These are phyloP conservation scores for Skeletonema grethae DNA, from an alignment of 108 stramenopile species.

Conservation along the genomic window DNA sequence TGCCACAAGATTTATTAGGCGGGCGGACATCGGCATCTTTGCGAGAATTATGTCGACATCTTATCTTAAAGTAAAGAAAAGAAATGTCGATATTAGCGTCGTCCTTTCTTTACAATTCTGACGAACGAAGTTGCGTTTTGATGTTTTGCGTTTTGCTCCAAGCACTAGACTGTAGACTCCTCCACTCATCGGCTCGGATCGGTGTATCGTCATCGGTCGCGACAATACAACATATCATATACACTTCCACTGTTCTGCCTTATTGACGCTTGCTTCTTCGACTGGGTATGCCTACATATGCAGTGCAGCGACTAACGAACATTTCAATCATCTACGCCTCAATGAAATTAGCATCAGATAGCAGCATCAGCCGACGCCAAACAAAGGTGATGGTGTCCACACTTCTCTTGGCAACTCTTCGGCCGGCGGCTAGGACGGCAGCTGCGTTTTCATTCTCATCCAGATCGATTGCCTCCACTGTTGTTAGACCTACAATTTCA, in stretches of 20 bases:
- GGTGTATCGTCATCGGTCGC: no score
- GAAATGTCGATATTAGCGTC: neutral
- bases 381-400: conserved; percentile 7
- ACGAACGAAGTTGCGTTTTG: neutral
- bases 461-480: neutral
- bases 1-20: no score
- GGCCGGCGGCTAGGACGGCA: neutral
- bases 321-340: neutral
- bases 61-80: no score
- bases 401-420: conserved; percentile 4
- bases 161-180: no score
- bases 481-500: neutral
- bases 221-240: no score
- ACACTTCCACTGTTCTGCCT: neutral
- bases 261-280: neutral
- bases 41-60: neutral
- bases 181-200: no score
- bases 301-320: no score
- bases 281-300: neutral
- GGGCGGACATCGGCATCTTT: neutral
- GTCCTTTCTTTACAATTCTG: neutral
- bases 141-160: neutral
- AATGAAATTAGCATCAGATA: conserved; percentile 6
- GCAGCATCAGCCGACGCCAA: conserved; percentile 7
- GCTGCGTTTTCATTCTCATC: conserved; percentile 7